A percentile compares a stretch with the other conserved stretches of the same genome.
Evolutionary conservation across 169 alveolate species (phyloP).

Genomic region (Plasmodium sp.): DNA sequence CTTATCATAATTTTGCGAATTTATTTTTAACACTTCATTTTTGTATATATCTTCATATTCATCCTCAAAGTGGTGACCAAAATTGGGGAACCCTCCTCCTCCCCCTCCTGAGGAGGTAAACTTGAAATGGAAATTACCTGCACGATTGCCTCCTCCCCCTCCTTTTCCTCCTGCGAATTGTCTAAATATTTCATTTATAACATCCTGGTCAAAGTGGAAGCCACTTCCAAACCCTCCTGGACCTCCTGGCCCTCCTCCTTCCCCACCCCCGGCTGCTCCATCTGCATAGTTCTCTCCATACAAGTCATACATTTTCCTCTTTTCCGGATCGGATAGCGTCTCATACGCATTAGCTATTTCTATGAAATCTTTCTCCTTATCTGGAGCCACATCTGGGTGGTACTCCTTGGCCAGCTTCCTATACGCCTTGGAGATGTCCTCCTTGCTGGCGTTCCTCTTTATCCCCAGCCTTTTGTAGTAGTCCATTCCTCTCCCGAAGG

Average conservation of each 20-base stretch:
- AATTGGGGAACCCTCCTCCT: slow-evolving; percentile 52
- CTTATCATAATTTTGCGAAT: slow-evolving; percentile 25
- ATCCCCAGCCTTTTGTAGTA: slow-evolving; percentile 91
- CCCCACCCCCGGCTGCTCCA: slow-evolving; percentile 76
- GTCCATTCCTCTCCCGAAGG: slow-evolving; percentile 79
- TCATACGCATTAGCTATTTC: slow-evolving; percentile 95
- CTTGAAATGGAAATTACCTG: slow-evolving; percentile 63
- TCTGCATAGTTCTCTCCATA: slow-evolving; percentile 96
- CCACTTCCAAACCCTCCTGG: slow-evolving; percentile 76
- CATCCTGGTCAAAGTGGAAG: slow-evolving; percentile 85
- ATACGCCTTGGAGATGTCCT: slow-evolving; percentile 94
- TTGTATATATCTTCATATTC: slow-evolving; percentile 74
- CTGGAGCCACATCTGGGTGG: slow-evolving; percentile 94
- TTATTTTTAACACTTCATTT: slow-evolving; percentile 79
- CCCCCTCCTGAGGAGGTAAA: slow-evolving; percentile 77
- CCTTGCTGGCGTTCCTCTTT: slow-evolving; percentile 88
- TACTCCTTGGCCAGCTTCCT: slow-evolving; percentile 91
- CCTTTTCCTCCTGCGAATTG: slow-evolving; percentile 79
- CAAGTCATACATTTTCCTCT: slow-evolving; percentile 91
- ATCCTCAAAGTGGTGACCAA: slow-evolving; percentile 38
- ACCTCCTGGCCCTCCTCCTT: slow-evolving; percentile 31
- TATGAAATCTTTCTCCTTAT: slow-evolving; percentile 90
- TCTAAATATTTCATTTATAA: slow-evolving; percentile 87
- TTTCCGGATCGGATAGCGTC: slow-evolving; percentile 92
- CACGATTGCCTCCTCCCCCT: slow-evolving; percentile 59